Base-by-base conservation (phyloP, 2,329 filamentous ascomycete genomes). In the Acephala macrosclerotiorum region DNA sequence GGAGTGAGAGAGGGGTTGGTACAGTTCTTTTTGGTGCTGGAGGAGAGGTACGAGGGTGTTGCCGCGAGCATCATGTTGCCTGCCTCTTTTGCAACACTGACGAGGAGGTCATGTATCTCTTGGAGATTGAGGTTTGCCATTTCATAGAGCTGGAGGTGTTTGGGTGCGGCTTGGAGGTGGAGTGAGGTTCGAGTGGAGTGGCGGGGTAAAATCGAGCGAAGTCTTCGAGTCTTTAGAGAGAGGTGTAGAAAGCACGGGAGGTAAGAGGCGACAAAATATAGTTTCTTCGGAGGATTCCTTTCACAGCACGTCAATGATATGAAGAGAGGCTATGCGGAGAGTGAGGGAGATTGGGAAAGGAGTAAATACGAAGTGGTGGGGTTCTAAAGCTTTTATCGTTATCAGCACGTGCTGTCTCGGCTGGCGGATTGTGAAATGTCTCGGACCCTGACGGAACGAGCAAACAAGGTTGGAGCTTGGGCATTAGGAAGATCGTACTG, bases 11-110 rank as follows among this genome's bases (percentile, higher is more conserved):
- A 33, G 7, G 42, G 11, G 35, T 63, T 62, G 66, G 59, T 72
- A 77, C 88, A 89, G 75, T 91, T 91, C 72, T 89, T 81, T 79
- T 91, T 91, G 38, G 84, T 89, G 58, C 82, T 87, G 16, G 82
- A 83, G 60, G 82, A 80, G 49, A 87, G 83, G 70, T 85, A 82
- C 53, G 83, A 83, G 0, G 87, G 87, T 69, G 88, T 87, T 38
- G 89, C 88, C 1, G 81, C 80, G 60, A 87, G 77, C 70, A 91
- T 90, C 85, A 88, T 89, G 64, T 79, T 77, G 70, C 89, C 89
- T n/a, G 89, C 89, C 77, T 86, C 84, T 68, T 85, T 83, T 75
- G 88, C 89, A 64, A 90, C 79, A 59, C 79, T 75, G 72, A 90
- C 77, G 68, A 91, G 80, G 59, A 84, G 84, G 77, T 90, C 86